Evolutionary conservation across 2,329 filamentous ascomycete genomes (phyloP).

Genomic region (Talaromyces sp.): DNA sequence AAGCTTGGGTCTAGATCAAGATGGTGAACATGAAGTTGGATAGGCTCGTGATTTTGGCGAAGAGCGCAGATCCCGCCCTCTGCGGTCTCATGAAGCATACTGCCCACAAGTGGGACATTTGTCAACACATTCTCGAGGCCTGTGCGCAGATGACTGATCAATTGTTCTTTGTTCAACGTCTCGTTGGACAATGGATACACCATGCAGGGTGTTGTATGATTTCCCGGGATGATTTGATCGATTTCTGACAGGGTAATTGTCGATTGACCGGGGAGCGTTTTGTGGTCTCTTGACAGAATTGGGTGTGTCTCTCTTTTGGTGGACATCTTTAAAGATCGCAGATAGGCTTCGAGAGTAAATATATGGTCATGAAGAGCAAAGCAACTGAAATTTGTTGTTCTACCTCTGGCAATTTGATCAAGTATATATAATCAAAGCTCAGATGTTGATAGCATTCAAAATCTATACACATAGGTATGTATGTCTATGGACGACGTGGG

Average conservation of each 20-base stretch:
- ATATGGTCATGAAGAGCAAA: not conserved
- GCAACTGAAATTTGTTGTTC: not conserved
- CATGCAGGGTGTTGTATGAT: not conserved
- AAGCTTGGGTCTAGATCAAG: not conserved
- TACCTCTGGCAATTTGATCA: not conserved
- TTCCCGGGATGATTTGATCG: not conserved
- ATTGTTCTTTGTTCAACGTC: not conserved
- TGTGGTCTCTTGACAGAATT: not conserved
- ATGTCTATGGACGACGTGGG: not conserved
- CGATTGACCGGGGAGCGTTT: not conserved
- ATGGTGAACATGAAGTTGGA: not conserved
- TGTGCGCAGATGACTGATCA: not conserved
- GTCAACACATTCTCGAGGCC: not conserved
- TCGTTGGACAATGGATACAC: not conserved
- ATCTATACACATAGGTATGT: not conserved
- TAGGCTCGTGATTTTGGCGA: not conserved
- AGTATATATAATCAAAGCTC: not conserved
- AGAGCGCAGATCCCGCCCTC: not conserved
- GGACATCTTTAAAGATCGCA: not conserved
- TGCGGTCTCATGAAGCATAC: not conserved
- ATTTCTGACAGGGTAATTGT: not conserved
- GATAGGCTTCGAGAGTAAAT: not conserved
- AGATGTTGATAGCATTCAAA: not conserved
- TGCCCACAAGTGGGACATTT: not conserved
- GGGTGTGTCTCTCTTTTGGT: not conserved